phyloP scores from a whole-genome alignment of 2,329 filamentous ascomycete species.

The Talaromyces marneffei region DNA sequence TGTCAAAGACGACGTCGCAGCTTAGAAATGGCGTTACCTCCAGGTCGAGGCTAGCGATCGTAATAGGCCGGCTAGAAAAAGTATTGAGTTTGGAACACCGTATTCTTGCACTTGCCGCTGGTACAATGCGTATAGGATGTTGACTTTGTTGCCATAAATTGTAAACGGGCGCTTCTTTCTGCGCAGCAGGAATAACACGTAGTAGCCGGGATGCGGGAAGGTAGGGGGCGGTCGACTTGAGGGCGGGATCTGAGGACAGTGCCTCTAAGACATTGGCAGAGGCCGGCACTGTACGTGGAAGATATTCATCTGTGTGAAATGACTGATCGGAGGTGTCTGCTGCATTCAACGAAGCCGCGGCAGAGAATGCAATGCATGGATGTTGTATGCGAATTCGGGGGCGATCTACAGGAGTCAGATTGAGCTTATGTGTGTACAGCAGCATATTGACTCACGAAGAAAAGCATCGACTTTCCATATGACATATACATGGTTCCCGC shows the following conservation, averaged over 20 bases:
- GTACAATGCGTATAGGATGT: constrained; percentile 50
- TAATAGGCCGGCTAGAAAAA: constrained; percentile 40
- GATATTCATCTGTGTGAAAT: constrained; percentile 44
- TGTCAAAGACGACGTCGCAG: constrained; percentile 46
- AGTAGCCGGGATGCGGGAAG: constrained; percentile 54
- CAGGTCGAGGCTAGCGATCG: constrained; percentile 51
- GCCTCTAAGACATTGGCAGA: constrained; percentile 54
- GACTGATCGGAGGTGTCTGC: constrained; percentile 34
- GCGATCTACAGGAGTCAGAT: constrained; percentile 25
- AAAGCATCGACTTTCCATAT: constrained; percentile 42
- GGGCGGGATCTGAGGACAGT: constrained; percentile 46
- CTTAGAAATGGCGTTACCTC: constrained; percentile 50
- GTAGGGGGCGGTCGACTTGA: constrained; percentile 45
- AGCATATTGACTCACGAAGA: constrained; percentile 30
- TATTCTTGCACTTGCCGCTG: constrained; percentile 52
- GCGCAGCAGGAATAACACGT: constrained; percentile 50
- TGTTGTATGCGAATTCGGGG: constrained; percentile 50
- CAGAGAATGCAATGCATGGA: constrained; percentile 52
- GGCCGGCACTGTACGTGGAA: constrained; percentile 51
- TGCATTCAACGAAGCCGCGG: constrained; percentile 43
- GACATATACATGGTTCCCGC: constrained; percentile 37
- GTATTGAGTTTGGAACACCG: constrained; percentile 48
- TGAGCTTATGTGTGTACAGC: background rate
- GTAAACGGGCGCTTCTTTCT: constrained; percentile 45
- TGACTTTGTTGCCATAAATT: constrained; percentile 51